Conservation (phyloP, 192 early-diverging fungal genomes). For the Paraglomus brasilianum region DNA sequence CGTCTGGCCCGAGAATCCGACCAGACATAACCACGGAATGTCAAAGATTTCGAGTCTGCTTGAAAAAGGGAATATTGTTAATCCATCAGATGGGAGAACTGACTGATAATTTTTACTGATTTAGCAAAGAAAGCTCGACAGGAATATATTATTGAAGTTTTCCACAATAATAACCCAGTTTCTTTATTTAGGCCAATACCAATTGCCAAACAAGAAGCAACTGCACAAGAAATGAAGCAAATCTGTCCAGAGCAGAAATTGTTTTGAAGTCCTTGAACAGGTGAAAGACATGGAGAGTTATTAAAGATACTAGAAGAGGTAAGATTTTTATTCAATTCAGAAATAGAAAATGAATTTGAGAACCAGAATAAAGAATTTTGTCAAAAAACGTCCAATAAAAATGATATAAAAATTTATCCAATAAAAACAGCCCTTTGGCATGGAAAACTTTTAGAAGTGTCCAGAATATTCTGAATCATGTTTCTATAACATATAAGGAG, state of each 20-base stretch:
- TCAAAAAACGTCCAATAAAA: too few relatives aligned
- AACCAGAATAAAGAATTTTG: too few relatives aligned
- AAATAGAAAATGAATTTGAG: too few relatives aligned
- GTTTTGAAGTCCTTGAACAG: constrained; percentile 20
- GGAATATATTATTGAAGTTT: constrained; percentile 20
- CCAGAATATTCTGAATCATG: too few relatives aligned
- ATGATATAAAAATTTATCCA: too few relatives aligned
- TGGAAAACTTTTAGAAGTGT: too few relatives aligned
- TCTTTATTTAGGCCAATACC: constrained; percentile 27
- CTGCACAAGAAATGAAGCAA: constrained; percentile 6
- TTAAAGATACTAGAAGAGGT: constrained; percentile 6
- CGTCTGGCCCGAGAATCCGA: not conserved
- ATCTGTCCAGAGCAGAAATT: constrained; percentile 4
- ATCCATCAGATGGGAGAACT: not conserved
- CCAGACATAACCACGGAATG: constrained; percentile 14
- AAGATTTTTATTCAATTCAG: too few relatives aligned
- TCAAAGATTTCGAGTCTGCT: not conserved
- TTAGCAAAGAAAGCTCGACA: constrained; percentile 6
- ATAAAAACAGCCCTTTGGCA: too few relatives aligned
- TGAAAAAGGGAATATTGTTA: constrained; percentile 11
- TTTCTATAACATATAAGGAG: too few relatives aligned
- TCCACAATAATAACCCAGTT: constrained; percentile 11
- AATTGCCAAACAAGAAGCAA: constrained; percentile 23
- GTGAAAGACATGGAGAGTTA: not conserved
- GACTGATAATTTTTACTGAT: constrained; percentile 3